Conservation (phyloP, 768 basidiomycete genomes). For the Tulasnella sp. region DNA sequence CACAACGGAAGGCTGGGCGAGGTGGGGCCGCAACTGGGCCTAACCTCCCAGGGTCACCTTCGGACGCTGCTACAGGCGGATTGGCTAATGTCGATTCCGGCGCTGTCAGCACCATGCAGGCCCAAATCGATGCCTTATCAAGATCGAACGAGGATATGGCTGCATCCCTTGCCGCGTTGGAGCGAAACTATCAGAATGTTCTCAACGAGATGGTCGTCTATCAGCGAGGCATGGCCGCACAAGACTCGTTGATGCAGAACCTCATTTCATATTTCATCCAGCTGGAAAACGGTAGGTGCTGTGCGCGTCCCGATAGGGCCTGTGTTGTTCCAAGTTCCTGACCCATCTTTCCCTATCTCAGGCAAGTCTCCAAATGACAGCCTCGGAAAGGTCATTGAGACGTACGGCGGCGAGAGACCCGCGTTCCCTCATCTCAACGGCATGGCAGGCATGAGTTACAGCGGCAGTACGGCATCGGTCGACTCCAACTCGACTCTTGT, state of each 20-base stretch:
- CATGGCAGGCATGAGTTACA: constrained; percentile 27
- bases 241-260: constrained; percentile 81
- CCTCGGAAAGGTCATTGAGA: constrained; percentile 21
- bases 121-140: constrained; percentile 54
- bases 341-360: constrained; percentile 12
- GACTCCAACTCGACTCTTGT: constrained; percentile 30
- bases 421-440: constrained; percentile 16
- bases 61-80: constrained; percentile 15
- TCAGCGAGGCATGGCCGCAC: constrained; percentile 76
- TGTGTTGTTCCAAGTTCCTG: constrained; percentile 51
- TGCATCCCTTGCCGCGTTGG: constrained; percentile 59
- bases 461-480: constrained; percentile 30
- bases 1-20: constrained; percentile 39
- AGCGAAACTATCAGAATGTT: constrained; percentile 67
- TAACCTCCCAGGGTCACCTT: constrained; percentile 41
- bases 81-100: constrained; percentile 28
- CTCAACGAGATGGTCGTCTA: constrained; percentile 73
- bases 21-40: constrained; percentile 32
- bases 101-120: constrained; percentile 48
- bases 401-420: constrained; percentile 19
- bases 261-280: constrained; percentile 81
- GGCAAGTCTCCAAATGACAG: constrained; percentile 26
- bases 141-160: constrained; percentile 57
- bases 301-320: constrained; percentile 46
- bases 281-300: constrained; percentile 58